Evolutionary conservation across 73 alveolate genomes (phyloP).

Genomic region (Tetrahymena borealis): DNA sequence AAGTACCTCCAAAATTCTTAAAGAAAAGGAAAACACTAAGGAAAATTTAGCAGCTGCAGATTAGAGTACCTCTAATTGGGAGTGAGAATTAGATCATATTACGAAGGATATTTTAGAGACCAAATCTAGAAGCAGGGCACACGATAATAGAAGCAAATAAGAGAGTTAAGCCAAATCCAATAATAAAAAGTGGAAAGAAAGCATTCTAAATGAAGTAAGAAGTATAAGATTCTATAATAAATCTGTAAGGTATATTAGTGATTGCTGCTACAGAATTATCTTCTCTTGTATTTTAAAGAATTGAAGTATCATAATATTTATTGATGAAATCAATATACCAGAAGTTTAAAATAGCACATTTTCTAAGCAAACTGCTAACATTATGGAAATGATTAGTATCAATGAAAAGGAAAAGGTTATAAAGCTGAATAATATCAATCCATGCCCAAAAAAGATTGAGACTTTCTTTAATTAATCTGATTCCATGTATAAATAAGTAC

Average conservation of each 20-base stretch:
- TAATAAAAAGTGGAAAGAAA: neutral
- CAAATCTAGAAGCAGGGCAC: neutral
- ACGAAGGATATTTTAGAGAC: neutral
- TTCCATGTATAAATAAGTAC: neutral
- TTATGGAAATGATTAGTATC: neutral
- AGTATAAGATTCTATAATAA: neutral
- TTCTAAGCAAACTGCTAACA: neutral
- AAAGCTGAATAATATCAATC: neutral
- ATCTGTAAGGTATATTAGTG: neutral
- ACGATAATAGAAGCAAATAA: neutral
- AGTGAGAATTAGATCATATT: neutral
- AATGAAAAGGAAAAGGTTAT: neutral
- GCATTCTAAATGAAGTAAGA: neutral
- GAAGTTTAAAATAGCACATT: neutral
- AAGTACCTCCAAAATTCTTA: neutral
- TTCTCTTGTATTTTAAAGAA: neutral
- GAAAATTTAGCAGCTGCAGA: neutral
- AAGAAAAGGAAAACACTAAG: neutral
- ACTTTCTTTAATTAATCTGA: neutral
- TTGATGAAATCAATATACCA: neutral
- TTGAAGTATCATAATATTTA: neutral
- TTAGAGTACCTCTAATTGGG: neutral
- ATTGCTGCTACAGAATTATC: neutral
- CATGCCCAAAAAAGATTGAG: neutral
- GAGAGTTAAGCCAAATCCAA: neutral